A percentile compares a stretch with the other conserved stretches of the same genome.
These are phyloP conservation scores for Xylaria acuta DNA, from an alignment of 495 filamentous ascomycete genomes.

Conservation along the genomic window DNA sequence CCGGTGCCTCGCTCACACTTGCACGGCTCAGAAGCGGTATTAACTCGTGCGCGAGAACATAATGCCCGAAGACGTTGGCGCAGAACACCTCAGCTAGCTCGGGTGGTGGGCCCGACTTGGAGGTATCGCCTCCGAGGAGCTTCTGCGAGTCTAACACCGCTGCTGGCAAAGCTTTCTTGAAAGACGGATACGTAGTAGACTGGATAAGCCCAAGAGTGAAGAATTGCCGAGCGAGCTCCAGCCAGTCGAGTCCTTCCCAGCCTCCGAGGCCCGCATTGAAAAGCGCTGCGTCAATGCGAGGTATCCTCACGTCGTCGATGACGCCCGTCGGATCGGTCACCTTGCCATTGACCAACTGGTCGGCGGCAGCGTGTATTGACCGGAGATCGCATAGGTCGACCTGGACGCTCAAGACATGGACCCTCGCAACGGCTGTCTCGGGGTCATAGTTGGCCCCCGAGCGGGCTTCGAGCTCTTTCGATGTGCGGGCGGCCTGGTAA, in stretches of 20 bases:
- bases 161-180: slow-evolving; percentile 70
- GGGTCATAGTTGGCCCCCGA: slow-evolving; percentile 52
- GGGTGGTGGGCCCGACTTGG: slow-evolving; percentile 26
- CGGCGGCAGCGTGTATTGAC: slow-evolving; percentile 54
- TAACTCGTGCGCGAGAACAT: slow-evolving; percentile 83
- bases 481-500: slow-evolving; percentile 46
- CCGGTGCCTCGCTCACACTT: slow-evolving; percentile 44
- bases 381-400: slow-evolving; percentile 62
- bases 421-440: slow-evolving; percentile 50
- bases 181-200: slow-evolving; percentile 77
- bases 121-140: slow-evolving; percentile 29
- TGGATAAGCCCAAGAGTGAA: slow-evolving; percentile 67
- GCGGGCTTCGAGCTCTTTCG: slow-evolving; percentile 44
- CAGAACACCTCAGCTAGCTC: slow-evolving; percentile 79
- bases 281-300: slow-evolving; percentile 78
- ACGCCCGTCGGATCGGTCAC: slow-evolving; percentile 51
- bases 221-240: slow-evolving; percentile 61
- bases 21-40: slow-evolving; percentile 69
- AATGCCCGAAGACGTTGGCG: slow-evolving; percentile 94
- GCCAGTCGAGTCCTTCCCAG: slow-evolving; percentile 82
- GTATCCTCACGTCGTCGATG: slow-evolving; percentile 56
- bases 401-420: slow-evolving; percentile 62
- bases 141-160: slow-evolving; percentile 59
- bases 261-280: slow-evolving; percentile 92
- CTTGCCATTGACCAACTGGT: slow-evolving; percentile 56